These are phyloP conservation scores for Domatiomyces catenatus DNA, from an alignment of 2,329 filamentous ascomycete genomes.

Conservation along the genomic window DNA sequence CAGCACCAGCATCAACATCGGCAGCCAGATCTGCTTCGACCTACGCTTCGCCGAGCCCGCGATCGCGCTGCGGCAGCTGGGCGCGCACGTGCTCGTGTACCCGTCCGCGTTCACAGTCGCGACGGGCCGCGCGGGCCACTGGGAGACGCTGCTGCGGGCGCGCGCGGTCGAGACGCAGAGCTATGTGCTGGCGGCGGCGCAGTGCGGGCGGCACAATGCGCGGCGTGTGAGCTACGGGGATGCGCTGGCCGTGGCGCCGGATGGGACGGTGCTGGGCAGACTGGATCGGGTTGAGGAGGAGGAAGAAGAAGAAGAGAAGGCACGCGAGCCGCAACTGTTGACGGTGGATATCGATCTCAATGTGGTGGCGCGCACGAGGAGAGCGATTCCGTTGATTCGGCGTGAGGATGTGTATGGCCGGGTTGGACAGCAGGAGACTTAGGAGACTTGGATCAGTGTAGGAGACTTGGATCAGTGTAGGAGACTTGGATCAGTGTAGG, in stretches of 20 bases:
- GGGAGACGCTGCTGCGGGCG: slow-evolving; percentile 62
- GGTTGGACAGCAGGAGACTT: slow-evolving; percentile 15
- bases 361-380: slow-evolving; percentile 36
- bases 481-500: no score
- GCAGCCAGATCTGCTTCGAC: slow-evolving; percentile 80
- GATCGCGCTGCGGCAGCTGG: slow-evolving; percentile 47
- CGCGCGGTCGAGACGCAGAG: slow-evolving; percentile 79
- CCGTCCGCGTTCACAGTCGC: slow-evolving; percentile 81
- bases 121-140: slow-evolving; percentile 64
- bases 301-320: slow-evolving; percentile 18
- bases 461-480: no score
- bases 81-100: slow-evolving; percentile 66
- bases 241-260: slow-evolving; percentile 72
- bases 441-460: no score
- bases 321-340: slow-evolving; percentile 30
- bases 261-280: slow-evolving; percentile 60
- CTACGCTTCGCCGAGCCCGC: slow-evolving; percentile 67
- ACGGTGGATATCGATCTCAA: slow-evolving; percentile 41
- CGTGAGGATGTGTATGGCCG: slow-evolving; percentile 37
- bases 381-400: slow-evolving; percentile 42
- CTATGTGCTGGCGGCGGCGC: slow-evolving; percentile 75
- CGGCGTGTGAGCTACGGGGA: slow-evolving; percentile 72
- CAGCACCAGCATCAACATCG: slow-evolving; percentile 45
- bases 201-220: slow-evolving; percentile 59
- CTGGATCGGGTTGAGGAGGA: slow-evolving; percentile 34